phyloP scores from a whole-genome alignment of 1,284 basidiomycete species.

The Ustilago trichophora region DNA sequence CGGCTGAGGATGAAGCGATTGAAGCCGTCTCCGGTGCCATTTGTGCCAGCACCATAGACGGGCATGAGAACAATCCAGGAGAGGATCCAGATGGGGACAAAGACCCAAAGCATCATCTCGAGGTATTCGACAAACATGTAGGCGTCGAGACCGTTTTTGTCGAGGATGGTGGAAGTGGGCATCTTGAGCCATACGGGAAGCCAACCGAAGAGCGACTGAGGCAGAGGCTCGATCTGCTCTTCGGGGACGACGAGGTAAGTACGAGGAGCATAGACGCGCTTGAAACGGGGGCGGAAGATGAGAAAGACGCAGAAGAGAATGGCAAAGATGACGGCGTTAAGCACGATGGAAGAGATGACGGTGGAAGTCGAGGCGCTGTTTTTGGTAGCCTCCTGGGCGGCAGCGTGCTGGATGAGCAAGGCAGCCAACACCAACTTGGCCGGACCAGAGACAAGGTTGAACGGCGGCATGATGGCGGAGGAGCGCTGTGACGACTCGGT shows the following conservation, averaged over 20 bases:
- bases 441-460: conserved; percentile 34
- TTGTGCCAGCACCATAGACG: conserved; percentile 69
- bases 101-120: conserved; percentile 78
- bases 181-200: conserved; percentile 65
- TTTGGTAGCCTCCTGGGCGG: conserved; percentile 21
- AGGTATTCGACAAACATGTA: conserved; percentile 93
- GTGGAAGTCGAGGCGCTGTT: conserved; percentile 56
- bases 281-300: conserved; percentile 66
- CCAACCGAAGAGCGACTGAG: conserved; percentile 67
- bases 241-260: conserved; percentile 62
- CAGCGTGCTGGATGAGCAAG: conserved; percentile 30
- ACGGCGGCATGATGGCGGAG: conserved; percentile 39
- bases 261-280: conserved; percentile 67
- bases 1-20: conserved; percentile 85
- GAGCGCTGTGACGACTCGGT: conserved; percentile 12
- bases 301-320: conserved; percentile 65
- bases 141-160: conserved; percentile 85
- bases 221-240: conserved; percentile 65
- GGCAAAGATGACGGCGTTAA: conserved; percentile 61
- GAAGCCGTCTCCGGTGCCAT: conserved; percentile 72
- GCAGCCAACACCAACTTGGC: conserved; percentile 27
- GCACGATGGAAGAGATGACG: conserved; percentile 62
- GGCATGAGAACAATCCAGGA: conserved; percentile 72
- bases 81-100: conserved; percentile 75
- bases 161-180: conserved; percentile 61